Base-by-base conservation (phyloP, 176 grass and related monocot genomes). In the Dactylis glomerata region DNA sequence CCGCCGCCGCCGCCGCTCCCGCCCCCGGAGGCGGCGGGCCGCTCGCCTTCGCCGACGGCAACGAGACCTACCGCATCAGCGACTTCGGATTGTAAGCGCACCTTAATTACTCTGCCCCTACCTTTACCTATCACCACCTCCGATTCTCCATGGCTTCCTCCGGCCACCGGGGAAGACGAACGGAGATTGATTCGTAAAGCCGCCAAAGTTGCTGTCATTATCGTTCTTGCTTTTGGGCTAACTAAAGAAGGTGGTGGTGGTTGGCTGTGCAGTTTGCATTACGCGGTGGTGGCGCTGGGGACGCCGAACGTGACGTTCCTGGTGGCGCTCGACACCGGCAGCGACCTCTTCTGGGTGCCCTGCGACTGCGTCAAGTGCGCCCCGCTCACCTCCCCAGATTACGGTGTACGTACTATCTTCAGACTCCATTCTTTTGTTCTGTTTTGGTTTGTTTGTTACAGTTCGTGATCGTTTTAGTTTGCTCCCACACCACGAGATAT, bases 331-430 rank as follows among this genome's bases (percentile, higher is more conserved):
- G 95, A 95, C 86, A 95, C 95, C 62, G 95, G 95, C 68, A 98
- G 95, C 81, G 91, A 93, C 78, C 91, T 98, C 24, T 90, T 98
- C 81, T 98, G 92, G 95, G 92, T 98, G 72, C 95, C 95, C 69
- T 98, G 95, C 75, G 82, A 95, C 75, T 98, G 96, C 85, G 8
- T 73, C 73, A 57, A 77, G 49, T 99, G 96, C 78, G 91, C 93
- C 0, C 87, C 89, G 0, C 82, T 91, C 37, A 47, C 31, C 33
- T 94, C 89, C 2, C 75, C 83, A 0, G 41, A 13, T 19, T 90
- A 95, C 78, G 79, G 76, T 10, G 93, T 94, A 90, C 31, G 71
- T 69, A 22, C 1, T 10, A 4, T 3, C 37, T 30, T 64, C 71
- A 20, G 0, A 59, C 58, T 71, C 30, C 82, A 27, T 57, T 69